Evolutionary conservation across 75 land plant genomes (phyloP).

Genomic region (Pinus albicaulis): DNA sequence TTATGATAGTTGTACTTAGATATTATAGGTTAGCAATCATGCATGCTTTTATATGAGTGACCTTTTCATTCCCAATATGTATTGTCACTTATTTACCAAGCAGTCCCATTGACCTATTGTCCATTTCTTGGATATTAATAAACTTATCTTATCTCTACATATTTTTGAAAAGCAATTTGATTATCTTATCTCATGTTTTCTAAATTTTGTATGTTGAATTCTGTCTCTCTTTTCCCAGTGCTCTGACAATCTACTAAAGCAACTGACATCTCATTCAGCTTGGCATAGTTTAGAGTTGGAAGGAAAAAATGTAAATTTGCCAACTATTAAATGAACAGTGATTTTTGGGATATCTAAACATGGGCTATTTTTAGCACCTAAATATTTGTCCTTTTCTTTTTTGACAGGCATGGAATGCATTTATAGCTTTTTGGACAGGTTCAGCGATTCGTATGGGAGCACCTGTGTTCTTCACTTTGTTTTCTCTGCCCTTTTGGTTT

Average conservation of each 20-base stretch:
- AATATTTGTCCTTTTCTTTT: background rate
- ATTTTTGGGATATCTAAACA: background rate
- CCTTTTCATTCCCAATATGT: no score
- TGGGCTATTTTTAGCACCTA: background rate
- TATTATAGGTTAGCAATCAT: no score
- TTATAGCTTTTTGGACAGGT: slow-evolving; percentile 40
- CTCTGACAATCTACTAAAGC: background rate
- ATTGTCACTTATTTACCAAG: no score
- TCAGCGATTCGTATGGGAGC: slow-evolving; percentile 42
- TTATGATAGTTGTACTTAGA: no score
- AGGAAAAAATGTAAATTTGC: background rate
- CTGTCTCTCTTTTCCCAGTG: no score
- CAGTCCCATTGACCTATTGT: no score
- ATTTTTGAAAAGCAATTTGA: no score
- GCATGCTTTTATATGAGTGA: no score
- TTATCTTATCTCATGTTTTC: no score
- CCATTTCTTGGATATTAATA: no score
- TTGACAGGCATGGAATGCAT: slow-evolving; percentile 47
- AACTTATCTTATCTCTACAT: no score
- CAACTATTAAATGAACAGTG: background rate
- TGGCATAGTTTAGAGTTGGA: background rate
- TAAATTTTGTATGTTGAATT: no score
- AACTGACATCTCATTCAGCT: background rate
- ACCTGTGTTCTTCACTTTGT: slow-evolving; percentile 34
- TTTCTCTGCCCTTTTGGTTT: slow-evolving; percentile 54